Base-by-base conservation (phyloP, 2,329 filamentous ascomycete species). In the Albifimbria verrucaria region DNA sequence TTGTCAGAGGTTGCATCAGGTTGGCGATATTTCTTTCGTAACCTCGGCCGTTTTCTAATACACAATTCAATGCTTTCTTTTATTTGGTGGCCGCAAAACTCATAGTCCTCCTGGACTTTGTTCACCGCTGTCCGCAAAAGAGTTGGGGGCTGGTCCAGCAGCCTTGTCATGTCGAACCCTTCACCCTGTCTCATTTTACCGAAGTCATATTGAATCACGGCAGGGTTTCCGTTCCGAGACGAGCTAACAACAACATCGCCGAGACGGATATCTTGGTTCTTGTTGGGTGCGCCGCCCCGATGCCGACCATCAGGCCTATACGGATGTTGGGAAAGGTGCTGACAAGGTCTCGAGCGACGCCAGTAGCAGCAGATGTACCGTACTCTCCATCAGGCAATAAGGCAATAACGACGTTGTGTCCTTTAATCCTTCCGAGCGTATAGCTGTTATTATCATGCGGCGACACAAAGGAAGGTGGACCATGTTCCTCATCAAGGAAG, bases 401-500 rank as follows among this genome's bases (percentile, higher is more conserved):
- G 10, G 59, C 56, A 21, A 61, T 58, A 17, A 59, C 57, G 21
- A 59, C 23, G 15, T 61, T 59, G 12, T 62, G 56, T 4, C 24
- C 15, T 10, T 50, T 52, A 7, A 61, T 51, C 2, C 12, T 42
- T 6, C 59, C 60, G 3, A 60, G 52, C 0, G 44, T 50, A 24
- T 62, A 61, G 10, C 15, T 36, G 36, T 57, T 56, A 7, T 50
- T 41, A 23, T 62, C 58, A 7, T 50, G 23, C 22, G 10, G 28
- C 1, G 51, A 10, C 20, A 64, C 62, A 48, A 75, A 68, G 41
- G 62, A 54, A 55, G 42, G 21, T 23, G 4, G 15, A 15, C 43
- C 28, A 32, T 52, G 44, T 20, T 25, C 23, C 21, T 75, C 67
- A 48, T 77, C 73, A 2, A 77, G 68, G 26, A 76, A 68, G 1